Evolutionary conservation across 441 rosid species (phyloP).

Genomic region (Pelargonium cotyledonis): DNA sequence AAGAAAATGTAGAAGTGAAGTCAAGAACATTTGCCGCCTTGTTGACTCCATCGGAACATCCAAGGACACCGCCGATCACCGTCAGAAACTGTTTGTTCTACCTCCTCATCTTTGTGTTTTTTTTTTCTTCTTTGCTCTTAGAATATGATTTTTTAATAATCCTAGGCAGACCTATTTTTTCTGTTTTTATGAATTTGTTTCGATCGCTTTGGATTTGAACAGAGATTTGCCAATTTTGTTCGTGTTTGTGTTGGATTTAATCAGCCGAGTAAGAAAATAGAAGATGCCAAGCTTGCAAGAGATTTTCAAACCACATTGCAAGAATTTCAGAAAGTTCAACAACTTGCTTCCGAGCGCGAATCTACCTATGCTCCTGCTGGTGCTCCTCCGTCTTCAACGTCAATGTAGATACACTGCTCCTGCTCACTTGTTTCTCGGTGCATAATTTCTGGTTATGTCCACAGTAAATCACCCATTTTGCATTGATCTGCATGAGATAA

Average conservation of each 20-base stretch:
- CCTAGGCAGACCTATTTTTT: too few species aligned
- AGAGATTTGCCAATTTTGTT: not conserved
- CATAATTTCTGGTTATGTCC: not conserved
- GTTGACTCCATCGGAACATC: constrained; percentile 4
- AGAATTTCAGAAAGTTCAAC: constrained; percentile 64
- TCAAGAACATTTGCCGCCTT: too few species aligned
- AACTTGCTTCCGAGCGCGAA: constrained; percentile 61
- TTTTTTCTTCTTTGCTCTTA: not conserved
- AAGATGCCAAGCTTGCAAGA: constrained; percentile 68
- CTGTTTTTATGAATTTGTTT: not conserved
- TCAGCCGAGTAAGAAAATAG: constrained; percentile 53
- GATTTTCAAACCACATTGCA: constrained; percentile 57
- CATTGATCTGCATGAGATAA: not conserved
- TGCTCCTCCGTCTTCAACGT: constrained; percentile 28
- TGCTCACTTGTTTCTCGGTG: not conserved
- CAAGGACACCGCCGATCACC: constrained; percentile 19
- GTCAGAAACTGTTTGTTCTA: constrained; percentile 36
- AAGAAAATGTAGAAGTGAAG: too few species aligned
- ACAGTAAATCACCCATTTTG: not conserved
- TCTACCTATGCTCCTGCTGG: constrained; percentile 49
- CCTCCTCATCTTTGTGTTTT: not conserved
- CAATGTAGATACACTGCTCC: constrained; percentile 19
- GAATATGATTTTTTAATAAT: too few species aligned
- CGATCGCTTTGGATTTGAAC: not conserved
- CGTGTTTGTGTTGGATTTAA: not conserved